Evolutionary conservation across 2,329 filamentous ascomycete species (phyloP).

Genomic region (Colletotrichum chlorophyti): DNA sequence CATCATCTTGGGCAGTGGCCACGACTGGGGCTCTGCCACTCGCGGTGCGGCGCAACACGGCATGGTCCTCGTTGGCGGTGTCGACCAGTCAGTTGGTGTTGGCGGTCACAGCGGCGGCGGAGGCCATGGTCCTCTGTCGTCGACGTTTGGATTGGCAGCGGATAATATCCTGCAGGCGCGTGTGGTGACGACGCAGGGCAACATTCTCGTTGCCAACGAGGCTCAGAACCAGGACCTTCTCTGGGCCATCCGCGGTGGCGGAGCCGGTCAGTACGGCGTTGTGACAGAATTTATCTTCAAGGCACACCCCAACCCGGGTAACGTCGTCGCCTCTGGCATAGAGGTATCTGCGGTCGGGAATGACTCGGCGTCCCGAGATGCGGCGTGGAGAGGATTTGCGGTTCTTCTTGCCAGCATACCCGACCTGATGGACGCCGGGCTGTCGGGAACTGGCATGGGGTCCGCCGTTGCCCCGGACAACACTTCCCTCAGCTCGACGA

Average conservation of each 20-base stretch:
- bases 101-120: constrained; percentile 69
- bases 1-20: constrained; percentile 1
- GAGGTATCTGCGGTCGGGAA: not conserved
- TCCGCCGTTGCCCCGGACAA: not conserved
- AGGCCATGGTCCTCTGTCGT: constrained; percentile 57
- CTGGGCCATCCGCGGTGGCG: constrained; percentile 63
- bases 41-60: constrained; percentile 47
- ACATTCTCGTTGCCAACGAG: constrained; percentile 49
- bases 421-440: constrained; percentile 10
- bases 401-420: constrained; percentile 5
- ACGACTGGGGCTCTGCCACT: constrained; percentile 44
- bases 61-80: constrained; percentile 52
- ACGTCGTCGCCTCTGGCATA: constrained; percentile 6
- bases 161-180: constrained; percentile 56
- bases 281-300: constrained; percentile 40
- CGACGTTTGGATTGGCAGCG: constrained; percentile 49
- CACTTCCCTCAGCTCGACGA: not conserved
- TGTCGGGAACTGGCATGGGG: constrained; percentile 1
- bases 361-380: not conserved
- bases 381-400: constrained; percentile 1
- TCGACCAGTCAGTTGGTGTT: constrained; percentile 64
- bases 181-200: constrained; percentile 53
- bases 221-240: constrained; percentile 58
- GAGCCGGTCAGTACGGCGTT: constrained; percentile 58
- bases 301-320: constrained; percentile 6